Conservation (phyloP, 139 green algal species). For the Chlamydomonas sphaeroides region DNA sequence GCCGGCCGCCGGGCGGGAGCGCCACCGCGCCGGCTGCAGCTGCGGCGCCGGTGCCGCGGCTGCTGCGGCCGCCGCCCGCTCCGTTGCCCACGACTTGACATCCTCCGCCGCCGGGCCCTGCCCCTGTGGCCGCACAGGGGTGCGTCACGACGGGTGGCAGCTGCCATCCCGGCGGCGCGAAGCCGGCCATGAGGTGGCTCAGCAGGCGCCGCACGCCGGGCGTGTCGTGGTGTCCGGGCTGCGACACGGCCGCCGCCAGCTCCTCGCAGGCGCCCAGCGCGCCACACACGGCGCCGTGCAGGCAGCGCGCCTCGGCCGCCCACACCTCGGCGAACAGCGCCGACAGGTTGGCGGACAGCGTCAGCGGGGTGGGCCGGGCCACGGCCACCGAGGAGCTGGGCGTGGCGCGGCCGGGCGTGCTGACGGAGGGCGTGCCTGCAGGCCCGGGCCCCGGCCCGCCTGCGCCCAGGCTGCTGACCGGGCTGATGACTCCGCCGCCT, state of each 20-base stretch:
- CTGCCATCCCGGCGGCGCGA: slow-evolving; percentile 32
- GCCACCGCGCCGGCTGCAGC: neutral
- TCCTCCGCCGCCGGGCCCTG: neutral
- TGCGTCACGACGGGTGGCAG: slow-evolving; percentile 6
- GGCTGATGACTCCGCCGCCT: neutral
- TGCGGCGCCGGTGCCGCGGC: neutral
- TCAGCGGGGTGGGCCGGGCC: too few relatives aligned
- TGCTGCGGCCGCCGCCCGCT: neutral
- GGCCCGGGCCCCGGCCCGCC: too few relatives aligned
- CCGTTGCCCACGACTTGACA: slow-evolving; percentile 17
- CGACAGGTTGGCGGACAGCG: slow-evolving; percentile 20
- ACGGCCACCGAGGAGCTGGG: too few relatives aligned
- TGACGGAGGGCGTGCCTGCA: too few relatives aligned
- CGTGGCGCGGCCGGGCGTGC: too few relatives aligned
- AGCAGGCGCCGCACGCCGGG: slow-evolving; percentile 34
- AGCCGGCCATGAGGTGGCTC: slow-evolving; percentile 16
- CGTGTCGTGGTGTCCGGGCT: slow-evolving; percentile 18
- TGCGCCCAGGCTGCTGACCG: neutral
- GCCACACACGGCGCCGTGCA: slow-evolving; percentile 6
- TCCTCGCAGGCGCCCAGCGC: slow-evolving; percentile 24
- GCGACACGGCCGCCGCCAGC: slow-evolving; percentile 8
- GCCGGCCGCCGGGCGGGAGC: neutral
- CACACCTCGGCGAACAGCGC: slow-evolving; percentile 28
- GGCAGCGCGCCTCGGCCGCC: slow-evolving; percentile 6
- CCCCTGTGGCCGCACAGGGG: neutral